Evolutionary conservation across 371 early-diverging fungal genomes (phyloP).

Genomic region (Apophysomyces trapeziformis): DNA sequence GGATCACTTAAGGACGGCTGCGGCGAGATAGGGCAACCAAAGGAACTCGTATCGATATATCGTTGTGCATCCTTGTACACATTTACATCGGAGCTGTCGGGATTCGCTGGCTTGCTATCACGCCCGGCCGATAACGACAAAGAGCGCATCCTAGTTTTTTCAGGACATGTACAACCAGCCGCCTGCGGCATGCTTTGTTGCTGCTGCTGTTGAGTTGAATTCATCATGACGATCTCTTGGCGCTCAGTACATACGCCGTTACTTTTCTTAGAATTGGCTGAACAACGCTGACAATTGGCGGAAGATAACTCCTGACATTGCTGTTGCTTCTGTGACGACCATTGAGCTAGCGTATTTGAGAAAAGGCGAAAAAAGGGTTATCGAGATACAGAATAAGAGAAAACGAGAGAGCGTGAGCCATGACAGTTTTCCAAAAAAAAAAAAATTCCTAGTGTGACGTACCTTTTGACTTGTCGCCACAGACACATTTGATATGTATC

Average conservation of each 20-base stretch:
- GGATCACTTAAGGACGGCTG: conserved; percentile 3
- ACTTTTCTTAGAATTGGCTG: background rate
- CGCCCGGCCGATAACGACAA: background rate
- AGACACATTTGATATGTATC: conserved; percentile 34
- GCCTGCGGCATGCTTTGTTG: background rate
- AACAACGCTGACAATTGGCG: background rate
- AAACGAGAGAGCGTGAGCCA: background rate
- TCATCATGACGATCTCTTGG: no score
- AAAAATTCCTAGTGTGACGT: background rate
- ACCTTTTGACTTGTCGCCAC: conserved; percentile 15
- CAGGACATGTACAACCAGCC: conserved; percentile 7
- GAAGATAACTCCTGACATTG: background rate
- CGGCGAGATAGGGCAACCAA: background rate
- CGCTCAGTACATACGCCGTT: background rate
- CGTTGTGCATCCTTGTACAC: background rate
- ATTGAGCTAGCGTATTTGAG: background rate
- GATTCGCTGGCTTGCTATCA: background rate
- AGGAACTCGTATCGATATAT: background rate
- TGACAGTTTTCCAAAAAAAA: background rate
- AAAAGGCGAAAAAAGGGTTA: background rate
- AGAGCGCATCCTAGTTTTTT: conserved; percentile 8
- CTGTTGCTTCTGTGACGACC: background rate
- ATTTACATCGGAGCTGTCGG: conserved; percentile 7
- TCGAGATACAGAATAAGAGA: background rate
- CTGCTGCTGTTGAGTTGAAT: no score